Percentiles rank a stretch among this genome's conserved stretches.
These are phyloP conservation scores for Cicer bijugum DNA, from an alignment of 306 rosid species.

Conservation along the genomic window DNA sequence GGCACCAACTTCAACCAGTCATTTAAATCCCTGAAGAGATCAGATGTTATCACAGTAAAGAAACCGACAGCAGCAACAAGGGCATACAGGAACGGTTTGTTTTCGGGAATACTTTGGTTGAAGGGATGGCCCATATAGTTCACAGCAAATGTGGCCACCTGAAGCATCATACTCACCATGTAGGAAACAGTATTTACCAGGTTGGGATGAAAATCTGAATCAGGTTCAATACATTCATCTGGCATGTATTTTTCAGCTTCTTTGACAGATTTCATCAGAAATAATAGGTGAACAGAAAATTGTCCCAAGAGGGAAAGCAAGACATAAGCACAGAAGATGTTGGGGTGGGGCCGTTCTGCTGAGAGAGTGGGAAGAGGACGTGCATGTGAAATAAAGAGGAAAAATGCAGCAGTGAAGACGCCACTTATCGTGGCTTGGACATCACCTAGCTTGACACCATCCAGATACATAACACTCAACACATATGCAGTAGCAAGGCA, in stretches of 20 bases:
- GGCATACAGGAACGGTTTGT: conserved; percentile 83
- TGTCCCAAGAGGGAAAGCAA: conserved; percentile 93
- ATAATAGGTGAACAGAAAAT: conserved; percentile 76
- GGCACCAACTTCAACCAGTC: conserved; percentile 93
- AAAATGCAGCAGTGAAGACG: conserved; percentile 95
- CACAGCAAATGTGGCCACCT: conserved; percentile 99
- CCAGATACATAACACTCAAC: conserved; percentile 98
- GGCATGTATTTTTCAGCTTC: conserved; percentile 98
- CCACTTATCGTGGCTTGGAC: conserved; percentile 98
- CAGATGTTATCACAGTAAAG: conserved; percentile 87
- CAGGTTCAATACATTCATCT: conserved; percentile 95
- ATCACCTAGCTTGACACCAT: conserved; percentile 97
- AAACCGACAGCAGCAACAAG: conserved; percentile 73
- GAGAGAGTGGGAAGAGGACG: conserved; percentile 93
- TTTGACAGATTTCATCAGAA: conserved; percentile 78
- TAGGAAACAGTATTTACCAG: conserved; percentile 96
- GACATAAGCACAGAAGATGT: conserved; percentile 81
- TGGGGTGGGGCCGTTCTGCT: conserved; percentile 89
- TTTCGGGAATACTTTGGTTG: conserved; percentile 93
- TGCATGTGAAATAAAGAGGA: conserved; percentile 96
- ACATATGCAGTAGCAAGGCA: conserved; percentile 99
- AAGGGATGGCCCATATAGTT: conserved; percentile 99
- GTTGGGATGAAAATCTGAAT: conserved; percentile 89
- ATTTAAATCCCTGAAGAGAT: conserved; percentile 79
- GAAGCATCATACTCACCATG: conserved; percentile 99